phyloP scores from a whole-genome alignment of 228 moss, liverwort and hornwort species.

The Sphagnum fallax region DNA sequence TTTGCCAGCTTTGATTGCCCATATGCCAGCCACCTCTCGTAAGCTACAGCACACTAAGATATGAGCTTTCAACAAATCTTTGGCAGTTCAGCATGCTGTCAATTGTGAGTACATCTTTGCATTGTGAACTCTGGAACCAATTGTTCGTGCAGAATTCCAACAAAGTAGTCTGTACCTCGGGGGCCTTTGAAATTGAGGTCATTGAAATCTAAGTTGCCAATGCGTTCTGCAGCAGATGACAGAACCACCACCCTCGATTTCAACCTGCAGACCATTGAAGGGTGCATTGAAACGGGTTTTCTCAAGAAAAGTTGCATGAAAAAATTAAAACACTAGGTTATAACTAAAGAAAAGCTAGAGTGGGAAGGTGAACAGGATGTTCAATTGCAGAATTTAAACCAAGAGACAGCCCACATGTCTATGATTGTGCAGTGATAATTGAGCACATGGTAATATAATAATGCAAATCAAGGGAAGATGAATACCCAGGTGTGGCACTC shows the following conservation, averaged over 20 bases:
- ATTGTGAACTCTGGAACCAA: background rate
- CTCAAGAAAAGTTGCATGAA: background rate
- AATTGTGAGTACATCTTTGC: background rate
- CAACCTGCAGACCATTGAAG: conserved; percentile 19
- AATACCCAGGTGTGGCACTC: conserved; percentile 47
- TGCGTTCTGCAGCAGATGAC: conserved; percentile 53
- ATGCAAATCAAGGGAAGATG: background rate
- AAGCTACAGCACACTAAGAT: conserved; percentile 27
- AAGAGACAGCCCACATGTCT: no score
- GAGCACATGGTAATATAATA: no score
- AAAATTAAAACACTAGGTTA: no score
- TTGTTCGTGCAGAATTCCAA: no score
- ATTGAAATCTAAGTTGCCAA: conserved; percentile 64
- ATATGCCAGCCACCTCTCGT: conserved; percentile 74
- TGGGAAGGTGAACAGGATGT: no score
- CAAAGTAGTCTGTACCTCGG: conserved; percentile 27
- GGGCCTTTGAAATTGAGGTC: conserved; percentile 67
- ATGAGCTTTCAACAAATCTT: background rate
- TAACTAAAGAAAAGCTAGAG: no score
- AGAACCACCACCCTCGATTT: conserved; percentile 78
- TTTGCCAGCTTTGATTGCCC: conserved; percentile 88
- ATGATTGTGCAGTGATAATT: no score
- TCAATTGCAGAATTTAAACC: no score
- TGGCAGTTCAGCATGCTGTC: background rate
- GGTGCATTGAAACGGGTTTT: background rate